Evolutionary conservation across 805 yeast genomes (phyloP).

Genomic region (Starmerella potacharoeniae): DNA sequence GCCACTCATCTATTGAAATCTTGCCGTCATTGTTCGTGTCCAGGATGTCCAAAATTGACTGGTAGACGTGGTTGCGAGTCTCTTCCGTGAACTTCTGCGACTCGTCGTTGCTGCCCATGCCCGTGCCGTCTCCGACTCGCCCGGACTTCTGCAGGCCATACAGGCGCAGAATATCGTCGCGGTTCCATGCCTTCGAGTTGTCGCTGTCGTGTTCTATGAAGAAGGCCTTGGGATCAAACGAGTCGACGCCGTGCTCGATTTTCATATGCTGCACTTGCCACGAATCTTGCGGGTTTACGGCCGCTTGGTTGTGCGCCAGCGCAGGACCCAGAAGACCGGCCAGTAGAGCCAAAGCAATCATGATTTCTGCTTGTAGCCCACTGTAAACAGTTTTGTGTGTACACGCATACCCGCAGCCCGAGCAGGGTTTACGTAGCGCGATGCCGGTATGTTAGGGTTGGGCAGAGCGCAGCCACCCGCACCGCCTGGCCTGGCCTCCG

Average conservation of each 20-base stretch:
- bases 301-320: slow-evolving; percentile 11
- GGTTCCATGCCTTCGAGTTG: slow-evolving; percentile 42
- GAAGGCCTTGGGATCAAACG: slow-evolving; percentile 61
- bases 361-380: background rate
- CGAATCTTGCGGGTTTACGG: slow-evolving; percentile 20
- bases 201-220: slow-evolving; percentile 66
- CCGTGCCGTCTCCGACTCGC: slow-evolving; percentile 80
- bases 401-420: too few relatives aligned
- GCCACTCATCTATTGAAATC: slow-evolving; percentile 60
- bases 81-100: slow-evolving; percentile 45
- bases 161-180: slow-evolving; percentile 61
- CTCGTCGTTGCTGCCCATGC: slow-evolving; percentile 70
- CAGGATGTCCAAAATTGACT: slow-evolving; percentile 44
- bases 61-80: slow-evolving; percentile 42
- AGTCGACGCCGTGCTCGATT: slow-evolving; percentile 70
- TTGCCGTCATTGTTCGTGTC: slow-evolving; percentile 58
- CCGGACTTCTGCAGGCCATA: slow-evolving; percentile 68
- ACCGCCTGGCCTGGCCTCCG: too few relatives aligned
- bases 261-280: slow-evolving; percentile 60
- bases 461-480: background rate
- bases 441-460: background rate
- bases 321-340: slow-evolving; percentile 8
- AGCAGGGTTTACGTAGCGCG: background rate
- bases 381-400: background rate
- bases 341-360: slow-evolving; percentile 3